Base-by-base conservation (phyloP, 352 stramenopile genomes). In the Globisporangium uncinulatum region DNA sequence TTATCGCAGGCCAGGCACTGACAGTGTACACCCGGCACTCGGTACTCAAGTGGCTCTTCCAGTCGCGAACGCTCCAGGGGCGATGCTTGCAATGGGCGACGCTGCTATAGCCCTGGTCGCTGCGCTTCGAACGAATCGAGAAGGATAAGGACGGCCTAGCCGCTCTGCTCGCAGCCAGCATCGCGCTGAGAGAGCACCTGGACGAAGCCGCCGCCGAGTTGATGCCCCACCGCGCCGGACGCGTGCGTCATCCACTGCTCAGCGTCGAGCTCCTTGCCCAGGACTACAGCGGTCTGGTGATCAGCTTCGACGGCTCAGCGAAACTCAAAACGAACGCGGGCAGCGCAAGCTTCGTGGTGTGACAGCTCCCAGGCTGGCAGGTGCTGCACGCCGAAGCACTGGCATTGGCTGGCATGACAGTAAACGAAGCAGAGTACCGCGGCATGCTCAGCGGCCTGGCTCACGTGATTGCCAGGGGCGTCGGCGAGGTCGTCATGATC, bases 21-120 rank as follows among this genome's bases (percentile, higher is more conserved):
- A 21, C 29, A 3, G 57, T 66, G 1, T 72, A 69, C 29, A 72
- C 61, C 0, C 4, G 57, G 4, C 17, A 5, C 15, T 45, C 41
- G 0, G 15, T 20, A 24, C 32, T 37, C 9, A 62, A 63, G 17
- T 73, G 62, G 58, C 15, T 73, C 0, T 50, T 51, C 21, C 19
- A 51, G 19, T 63, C 58, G 0, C 67, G 60, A 31, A 39, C 66
- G 0, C 21, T 70, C 9, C 60, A 62, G 10, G 59, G 66, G 0
- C 42, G 66, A 0, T 31, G 34, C 0, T 14, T 67, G 0, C 62
- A 63, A 3, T 67, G 63, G 19, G 55, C 66, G 0, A 55, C 55
- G 1, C 6, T 69, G 44, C 34, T 66, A 1, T 69, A 61, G 0
- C 56, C 42, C 1, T 65, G 60, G 53, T 7, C 55, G 3, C 34